Conservation (phyloP, 2,329 filamentous ascomycete species). For the Dissoconium aciculare region DNA sequence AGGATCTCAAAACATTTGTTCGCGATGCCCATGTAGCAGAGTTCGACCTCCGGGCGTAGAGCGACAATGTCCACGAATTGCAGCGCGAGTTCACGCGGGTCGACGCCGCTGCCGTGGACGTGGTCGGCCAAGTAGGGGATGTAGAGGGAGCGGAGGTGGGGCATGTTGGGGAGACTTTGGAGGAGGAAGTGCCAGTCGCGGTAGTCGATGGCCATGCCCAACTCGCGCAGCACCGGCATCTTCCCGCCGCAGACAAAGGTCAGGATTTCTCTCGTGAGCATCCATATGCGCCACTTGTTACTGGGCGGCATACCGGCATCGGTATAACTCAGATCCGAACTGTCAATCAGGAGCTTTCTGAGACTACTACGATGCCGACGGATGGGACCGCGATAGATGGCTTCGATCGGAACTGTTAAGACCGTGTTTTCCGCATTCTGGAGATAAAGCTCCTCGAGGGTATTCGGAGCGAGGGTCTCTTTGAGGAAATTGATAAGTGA, state of each 20-base stretch:
- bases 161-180: conserved; percentile 54
- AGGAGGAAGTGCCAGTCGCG: conserved; percentile 73
- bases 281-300: conserved; percentile 53
- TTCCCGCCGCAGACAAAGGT: conserved; percentile 61
- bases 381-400: conserved; percentile 56
- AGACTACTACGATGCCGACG: conserved; percentile 57
- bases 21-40: conserved; percentile 65
- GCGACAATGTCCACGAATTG: conserved; percentile 67
- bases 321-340: conserved; percentile 30
- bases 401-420: conserved; percentile 50
- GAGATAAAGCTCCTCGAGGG: conserved; percentile 62
- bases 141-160: conserved; percentile 55
- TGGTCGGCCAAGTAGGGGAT: conserved; percentile 53
- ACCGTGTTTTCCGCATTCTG: conserved; percentile 45
- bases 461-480: conserved; percentile 63
- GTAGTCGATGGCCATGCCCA: conserved; percentile 58
- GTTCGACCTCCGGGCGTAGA: conserved; percentile 56
- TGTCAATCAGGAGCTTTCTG: conserved; percentile 60
- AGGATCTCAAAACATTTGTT: conserved; percentile 70
- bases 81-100: conserved; percentile 55
- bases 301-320: conserved; percentile 12
- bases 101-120: conserved; percentile 38
- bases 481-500: conserved; percentile 60
- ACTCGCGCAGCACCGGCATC: conserved; percentile 55
- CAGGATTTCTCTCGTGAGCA: conserved; percentile 52